Base-by-base conservation (phyloP, 192 early-diverging fungal genomes). In the Mortierella alpina region DNA sequence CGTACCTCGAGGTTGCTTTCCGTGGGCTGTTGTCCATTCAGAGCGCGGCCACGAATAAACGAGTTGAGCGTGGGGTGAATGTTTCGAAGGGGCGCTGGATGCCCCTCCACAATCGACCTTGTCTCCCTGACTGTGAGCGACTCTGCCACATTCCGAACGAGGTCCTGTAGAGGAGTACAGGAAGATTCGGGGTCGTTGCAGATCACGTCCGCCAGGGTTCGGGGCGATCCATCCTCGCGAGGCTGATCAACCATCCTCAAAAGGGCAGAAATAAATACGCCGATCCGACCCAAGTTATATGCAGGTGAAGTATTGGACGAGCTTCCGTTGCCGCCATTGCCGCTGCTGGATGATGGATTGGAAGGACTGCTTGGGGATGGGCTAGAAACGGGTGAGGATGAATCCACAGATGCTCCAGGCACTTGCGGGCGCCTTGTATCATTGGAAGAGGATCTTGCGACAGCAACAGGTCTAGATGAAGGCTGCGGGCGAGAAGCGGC, bases 241-340 rank as follows among this genome's bases (percentile, higher is more conserved):
- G 82, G 82, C 40, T 83, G 82, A 68, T 83, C 82, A 10, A 83
- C 69, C 73, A 83, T 83, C 20, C 82, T 48, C 40, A 83, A 39
- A 41, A 83, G 72, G 14, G 72, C 82, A 1, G 82, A 74, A 15
- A 83, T 76, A 58, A 76, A 76, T 12, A 75, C 69, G 17, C 82
- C 82, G 39, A 83, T 76, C 9, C 82, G 73, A 2, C 82, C 82
- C 42, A 83, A 51, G 18, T 75, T 83, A 20, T 83, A 83, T n/a
- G 72, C 73, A 15, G 80, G 66, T 14, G 77, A 68, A 9, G 70
- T 5, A 31, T 41, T 53, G 6, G 62, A 51, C 2, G 70, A 53
- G 40, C 22, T 68, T 42, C 40, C 64, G 56, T 46, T 58, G 44
- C 46, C 58, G 50, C 41, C 10, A 42, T 42, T 59, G 42, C 40